Base-by-base conservation (phyloP, 2,329 filamentous ascomycete genomes). In the Verticillium albo-atrum region DNA sequence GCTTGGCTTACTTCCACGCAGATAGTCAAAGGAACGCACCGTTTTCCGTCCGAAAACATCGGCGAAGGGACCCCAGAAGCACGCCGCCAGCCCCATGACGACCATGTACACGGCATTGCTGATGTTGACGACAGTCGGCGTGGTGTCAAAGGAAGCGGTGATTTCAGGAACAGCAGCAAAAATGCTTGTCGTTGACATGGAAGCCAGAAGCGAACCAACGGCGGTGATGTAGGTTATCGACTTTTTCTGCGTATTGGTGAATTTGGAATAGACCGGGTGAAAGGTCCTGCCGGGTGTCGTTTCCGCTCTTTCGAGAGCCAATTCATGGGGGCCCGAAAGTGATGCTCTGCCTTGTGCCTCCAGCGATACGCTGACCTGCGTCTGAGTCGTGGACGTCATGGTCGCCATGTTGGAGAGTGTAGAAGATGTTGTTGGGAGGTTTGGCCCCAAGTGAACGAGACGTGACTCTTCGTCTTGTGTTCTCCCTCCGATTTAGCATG, bases 151-250 rank as follows among this genome's bases (percentile, higher is more conserved):
- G 7, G 84, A 86, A 4, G 70, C 71, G 2, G 89, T 89, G 5
- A 94, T 86, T 71, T 94, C 90, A 1, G 90, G 89, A 1, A 89
- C 84, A 2, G 89, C 90, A 1, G 89, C 82, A 14, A 94, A 74
- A 9, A 93, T 85, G 1, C 88, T 87, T 0, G 90, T 93, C 42
- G 86, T 90, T 3, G 86, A 89, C 26, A 91, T 83, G 0, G 91
- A 91, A 1, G 90, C 87, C 52, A 94, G 77, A 63, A 94, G 91
- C 27, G 88, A 86, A 70, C 20, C 20, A 23, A 50, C 20, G 14
- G 42, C 70, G 65, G 27, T 64, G 69, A n/a, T 68, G 65, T 15
- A 58, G 68, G 23, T 55, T 17, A n/a, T 50, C 54, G 12, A 56
- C 58, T 56, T 32, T 47, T 28, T 57, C 61, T 60, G 59, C 23